phyloP scores from a whole-genome alignment of 805 yeast genomes.

The Candida verbasci region DNA sequence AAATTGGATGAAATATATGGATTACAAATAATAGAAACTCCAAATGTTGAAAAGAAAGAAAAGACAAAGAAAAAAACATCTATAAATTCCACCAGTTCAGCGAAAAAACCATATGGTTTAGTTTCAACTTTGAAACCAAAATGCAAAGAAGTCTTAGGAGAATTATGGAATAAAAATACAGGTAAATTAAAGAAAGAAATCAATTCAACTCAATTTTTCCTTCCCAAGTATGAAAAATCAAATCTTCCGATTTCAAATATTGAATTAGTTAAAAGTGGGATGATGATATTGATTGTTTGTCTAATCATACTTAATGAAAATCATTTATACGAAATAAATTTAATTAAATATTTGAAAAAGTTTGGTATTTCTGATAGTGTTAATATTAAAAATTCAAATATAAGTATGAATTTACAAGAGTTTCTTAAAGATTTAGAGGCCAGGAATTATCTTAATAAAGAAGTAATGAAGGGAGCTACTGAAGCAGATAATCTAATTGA shows the following conservation, averaged over 20 bases:
- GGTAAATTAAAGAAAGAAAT: conserved; percentile 7
- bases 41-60: conserved; percentile 7
- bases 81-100: conserved; percentile 2
- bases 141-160: conserved; percentile 20
- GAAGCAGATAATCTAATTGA: conserved; percentile 16
- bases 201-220: conserved; percentile 16
- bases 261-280: conserved; percentile 28
- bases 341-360: conserved; percentile 17
- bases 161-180: conserved; percentile 18
- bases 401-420: conserved; percentile 17
- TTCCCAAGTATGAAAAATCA: conserved; percentile 17
- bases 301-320: conserved; percentile 29
- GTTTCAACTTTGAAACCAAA: conserved; percentile 16
- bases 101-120: conserved; percentile 14
- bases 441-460: conserved; percentile 25
- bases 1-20: conserved; percentile 24
- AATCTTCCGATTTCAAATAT: conserved; percentile 17
- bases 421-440: conserved; percentile 23
- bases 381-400: conserved; percentile 15
- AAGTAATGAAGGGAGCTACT: conserved; percentile 9
- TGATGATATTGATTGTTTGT: conserved; percentile 24
- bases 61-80: conserved; percentile 7
- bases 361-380: conserved; percentile 24
- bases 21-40: conserved; percentile 17
- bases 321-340: conserved; percentile 22